Conservation (phyloP, 2,329 filamentous ascomycete genomes). For the Aaosphaeria arxii region DNA sequence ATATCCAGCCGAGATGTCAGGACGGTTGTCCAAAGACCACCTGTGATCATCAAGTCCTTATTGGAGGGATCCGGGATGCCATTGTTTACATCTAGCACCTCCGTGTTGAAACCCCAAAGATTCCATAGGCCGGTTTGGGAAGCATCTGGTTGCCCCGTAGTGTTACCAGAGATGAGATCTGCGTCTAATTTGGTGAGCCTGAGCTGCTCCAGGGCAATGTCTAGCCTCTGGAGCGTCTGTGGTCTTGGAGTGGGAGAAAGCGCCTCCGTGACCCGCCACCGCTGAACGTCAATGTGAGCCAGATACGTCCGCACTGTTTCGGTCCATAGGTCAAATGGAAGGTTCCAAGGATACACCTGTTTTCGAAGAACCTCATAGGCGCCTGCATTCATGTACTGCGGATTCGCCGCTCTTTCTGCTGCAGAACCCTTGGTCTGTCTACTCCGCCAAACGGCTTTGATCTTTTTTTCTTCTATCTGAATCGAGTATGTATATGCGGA, state of each 20-base stretch:
- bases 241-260: not conserved
- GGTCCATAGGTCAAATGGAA: not conserved
- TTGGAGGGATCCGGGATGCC: not conserved
- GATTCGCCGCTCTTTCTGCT: not conserved
- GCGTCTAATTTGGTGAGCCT: not conserved
- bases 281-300: not conserved
- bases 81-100: not conserved
- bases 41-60: not conserved
- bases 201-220: not conserved
- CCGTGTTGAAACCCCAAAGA: not conserved
- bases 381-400: not conserved
- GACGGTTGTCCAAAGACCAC: not conserved
- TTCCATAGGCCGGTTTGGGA: not conserved
- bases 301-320: not conserved
- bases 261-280: not conserved
- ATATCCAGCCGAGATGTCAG: not conserved
- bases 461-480: not conserved
- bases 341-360: not conserved
- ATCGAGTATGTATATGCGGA: not conserved
- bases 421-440: not conserved
- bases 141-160: not conserved
- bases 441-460: not conserved
- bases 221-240: not conserved
- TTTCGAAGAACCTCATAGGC: not conserved
- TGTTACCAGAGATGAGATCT: not conserved